Conservation (phyloP, 2,329 filamentous ascomycete species). For the Beauveria brongniartii region DNA sequence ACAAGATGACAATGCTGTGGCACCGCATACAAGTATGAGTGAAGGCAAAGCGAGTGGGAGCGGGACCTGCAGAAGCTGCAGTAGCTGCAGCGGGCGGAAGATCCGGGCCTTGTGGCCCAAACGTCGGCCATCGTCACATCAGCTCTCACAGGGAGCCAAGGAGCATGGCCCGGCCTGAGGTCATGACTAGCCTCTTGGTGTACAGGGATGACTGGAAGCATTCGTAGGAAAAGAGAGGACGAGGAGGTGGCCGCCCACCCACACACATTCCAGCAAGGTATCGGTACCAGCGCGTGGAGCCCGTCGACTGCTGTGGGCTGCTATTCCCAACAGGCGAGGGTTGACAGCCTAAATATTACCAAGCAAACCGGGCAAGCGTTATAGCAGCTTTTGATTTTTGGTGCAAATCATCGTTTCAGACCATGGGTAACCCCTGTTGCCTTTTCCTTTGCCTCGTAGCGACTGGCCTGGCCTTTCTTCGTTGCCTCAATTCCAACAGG, state of each 20-base stretch:
- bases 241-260: neutral
- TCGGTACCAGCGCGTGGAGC: neutral
- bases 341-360: neutral
- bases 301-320: neutral
- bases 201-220: neutral
- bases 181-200: conserved; percentile 6
- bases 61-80: conserved; percentile 4
- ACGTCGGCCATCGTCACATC: neutral
- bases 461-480: neutral
- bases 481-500: neutral
- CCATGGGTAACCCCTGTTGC: neutral
- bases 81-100: neutral
- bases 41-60: neutral
- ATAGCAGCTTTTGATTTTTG: neutral
- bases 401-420: conserved; percentile 8
- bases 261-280: too few relatives aligned
- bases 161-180: neutral
- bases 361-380: neutral
- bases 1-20: conserved; percentile 9
- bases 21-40: neutral
- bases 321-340: neutral
- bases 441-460: neutral
- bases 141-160: neutral
- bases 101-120: neutral
- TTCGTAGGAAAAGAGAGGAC: neutral